Base-by-base conservation (phyloP, 495 filamentous ascomycete species). In the Lindgomyces ingoldianus region DNA sequence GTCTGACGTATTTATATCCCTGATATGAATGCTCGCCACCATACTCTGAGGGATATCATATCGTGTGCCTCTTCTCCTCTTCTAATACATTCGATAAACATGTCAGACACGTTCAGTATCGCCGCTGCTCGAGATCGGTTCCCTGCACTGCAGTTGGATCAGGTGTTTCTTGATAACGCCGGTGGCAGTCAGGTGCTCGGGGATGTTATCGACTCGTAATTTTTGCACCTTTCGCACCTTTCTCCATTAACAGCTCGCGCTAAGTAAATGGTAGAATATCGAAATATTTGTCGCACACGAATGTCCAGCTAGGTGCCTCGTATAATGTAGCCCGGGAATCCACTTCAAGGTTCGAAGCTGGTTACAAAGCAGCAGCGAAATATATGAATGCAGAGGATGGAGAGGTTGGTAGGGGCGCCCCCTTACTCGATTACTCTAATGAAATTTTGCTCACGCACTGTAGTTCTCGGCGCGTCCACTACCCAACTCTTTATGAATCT, bases 401-500 rank as follows among this genome's bases (percentile, higher is more conserved):
- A 42, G 86, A 90, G 68, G 83, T 90, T 62, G 80, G 82, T 83
- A 70, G 44, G 69, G 60, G 18, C 3, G 16, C 11, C 16, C 16
- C n/a, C 11, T 25, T 25, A 11, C 8, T 25, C n/a, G n/a, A n/a
- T n/a, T n/a, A n/a, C n/a, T n/a, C 14, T 8, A 52, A 55, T 19
- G 22, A 46, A 45, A 45, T 4, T 25, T 44, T 47, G 19, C 48
- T 22, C 14, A 24, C 2, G 9, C 1, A 18, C 27, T 10, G 27
- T 0, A 87, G 85, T 85, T 41, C 79, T 89, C 54, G 86, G 88
- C 10, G 70, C 86, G 0, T 88, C 87, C 21, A 88, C 88, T 21
- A 91, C 89, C 1, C 87, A 90, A 72, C 84, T 90, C 19, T 81
- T 90, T 65, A 82, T 85, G 68, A 91, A 91, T 74, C 81, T 90